phyloP scores from a whole-genome alignment of 2,329 filamentous ascomycete species.

The Fusarium tanahbumbuense region DNA sequence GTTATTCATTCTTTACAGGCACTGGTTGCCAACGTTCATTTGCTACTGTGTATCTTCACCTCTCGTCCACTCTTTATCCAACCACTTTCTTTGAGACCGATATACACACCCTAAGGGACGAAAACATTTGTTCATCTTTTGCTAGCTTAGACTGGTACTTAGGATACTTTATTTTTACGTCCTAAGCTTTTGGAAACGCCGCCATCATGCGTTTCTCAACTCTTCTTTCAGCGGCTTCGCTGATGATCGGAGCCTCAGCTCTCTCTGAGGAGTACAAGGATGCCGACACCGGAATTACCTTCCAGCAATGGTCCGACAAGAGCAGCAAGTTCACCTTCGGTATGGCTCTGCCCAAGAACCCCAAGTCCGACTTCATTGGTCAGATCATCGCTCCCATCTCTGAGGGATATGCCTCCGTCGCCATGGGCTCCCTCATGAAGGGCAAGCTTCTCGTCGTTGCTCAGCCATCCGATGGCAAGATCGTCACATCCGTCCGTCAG shows the following conservation, averaged over 20 bases:
- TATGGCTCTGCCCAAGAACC: slow-evolving; percentile 63
- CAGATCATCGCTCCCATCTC: slow-evolving; percentile 62
- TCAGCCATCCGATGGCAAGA: slow-evolving; percentile 64
- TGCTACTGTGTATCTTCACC: slow-evolving; percentile 8
- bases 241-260: slow-evolving; percentile 32
- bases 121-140: too few species aligned
- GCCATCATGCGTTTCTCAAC: slow-evolving; percentile 36
- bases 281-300: slow-evolving; percentile 62
- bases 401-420: slow-evolving; percentile 64
- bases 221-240: slow-evolving; percentile 33
- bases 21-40: slow-evolving; percentile 36
- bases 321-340: slow-evolving; percentile 64
- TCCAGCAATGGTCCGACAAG: slow-evolving; percentile 61
- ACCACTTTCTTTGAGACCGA: slow-evolving; percentile 7
- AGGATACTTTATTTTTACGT: background rate
- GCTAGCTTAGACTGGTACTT: too few species aligned
- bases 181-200: background rate
- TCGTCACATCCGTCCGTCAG: slow-evolving; percentile 69
- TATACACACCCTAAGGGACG: background rate
- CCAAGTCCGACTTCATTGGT: slow-evolving; percentile 69
- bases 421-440: slow-evolving; percentile 68
- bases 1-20: slow-evolving; percentile 31
- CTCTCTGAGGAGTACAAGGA: slow-evolving; percentile 54
- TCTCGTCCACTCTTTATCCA: slow-evolving; percentile 5
- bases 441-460: slow-evolving; percentile 68